phyloP scores from a whole-genome alignment of 2,329 filamentous ascomycete genomes.

The Arthrobotrys sinensis region DNA sequence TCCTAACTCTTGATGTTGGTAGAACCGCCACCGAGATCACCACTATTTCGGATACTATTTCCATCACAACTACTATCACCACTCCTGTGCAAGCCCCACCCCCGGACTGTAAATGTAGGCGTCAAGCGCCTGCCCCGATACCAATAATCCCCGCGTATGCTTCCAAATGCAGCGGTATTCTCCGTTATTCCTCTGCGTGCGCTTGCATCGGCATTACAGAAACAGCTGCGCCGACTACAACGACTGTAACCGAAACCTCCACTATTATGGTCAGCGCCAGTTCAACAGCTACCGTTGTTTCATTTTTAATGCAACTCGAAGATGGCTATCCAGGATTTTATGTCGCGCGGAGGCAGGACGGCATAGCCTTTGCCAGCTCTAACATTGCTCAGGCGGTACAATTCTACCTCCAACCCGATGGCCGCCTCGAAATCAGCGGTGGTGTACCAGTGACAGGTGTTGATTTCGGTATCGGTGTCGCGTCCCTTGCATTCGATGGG shows the following conservation, averaged over 20 bases:
- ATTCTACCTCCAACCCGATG: neutral
- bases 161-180: conserved; percentile 4
- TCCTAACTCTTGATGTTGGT: neutral
- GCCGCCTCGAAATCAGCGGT: neutral
- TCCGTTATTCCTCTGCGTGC: conserved; percentile 17
- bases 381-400: neutral
- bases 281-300: neutral
- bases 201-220: conserved; percentile 8
- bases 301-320: conserved; percentile 1
- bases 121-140: neutral
- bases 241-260: neutral
- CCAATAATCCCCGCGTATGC: conserved; percentile 14
- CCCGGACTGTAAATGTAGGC: conserved; percentile 13
- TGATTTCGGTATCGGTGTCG: no score
- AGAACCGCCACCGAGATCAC: conserved; percentile 2
- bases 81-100: neutral
- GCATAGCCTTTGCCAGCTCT: neutral
- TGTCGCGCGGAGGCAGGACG: neutral
- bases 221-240: neutral
- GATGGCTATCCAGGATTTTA: neutral
- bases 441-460: neutral
- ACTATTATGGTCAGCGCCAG: neutral
- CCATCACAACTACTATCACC: neutral
- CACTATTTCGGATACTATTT: neutral
- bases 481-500: neutral